Conservation (phyloP, 257 asterid species). For the Petunia secreta region DNA sequence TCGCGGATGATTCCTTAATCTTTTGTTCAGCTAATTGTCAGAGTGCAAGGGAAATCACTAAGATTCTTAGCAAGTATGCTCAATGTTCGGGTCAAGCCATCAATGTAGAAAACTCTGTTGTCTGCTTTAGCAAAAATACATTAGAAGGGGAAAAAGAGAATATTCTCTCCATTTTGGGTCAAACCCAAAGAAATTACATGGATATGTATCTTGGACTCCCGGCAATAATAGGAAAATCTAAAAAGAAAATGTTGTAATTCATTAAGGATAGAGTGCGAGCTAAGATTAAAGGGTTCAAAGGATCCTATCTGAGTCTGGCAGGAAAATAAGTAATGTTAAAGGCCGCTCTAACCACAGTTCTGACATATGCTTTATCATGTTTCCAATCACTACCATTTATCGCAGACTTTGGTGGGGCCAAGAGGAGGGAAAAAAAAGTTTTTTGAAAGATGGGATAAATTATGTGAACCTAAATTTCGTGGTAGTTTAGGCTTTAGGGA, state of each 20-base stretch:
- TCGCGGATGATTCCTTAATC: too few species aligned
- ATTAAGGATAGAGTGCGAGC: not conserved
- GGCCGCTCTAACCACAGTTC: not conserved
- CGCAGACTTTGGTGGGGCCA: not conserved
- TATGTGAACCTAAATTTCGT: not conserved
- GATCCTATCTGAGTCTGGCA: not conserved
- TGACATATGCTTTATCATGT: not conserved
- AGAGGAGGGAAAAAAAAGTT: not conserved
- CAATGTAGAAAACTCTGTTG: not conserved
- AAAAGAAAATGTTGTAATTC: not conserved
- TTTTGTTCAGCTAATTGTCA: not conserved
- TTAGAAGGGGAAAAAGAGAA: not conserved
- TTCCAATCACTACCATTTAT: not conserved
- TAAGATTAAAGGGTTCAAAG: not conserved
- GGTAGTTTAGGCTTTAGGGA: slow-evolving; percentile 22
- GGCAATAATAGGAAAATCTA: not conserved
- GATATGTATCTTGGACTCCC: not conserved
- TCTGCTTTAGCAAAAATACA: not conserved
- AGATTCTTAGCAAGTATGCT: not conserved
- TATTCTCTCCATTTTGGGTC: not conserved
- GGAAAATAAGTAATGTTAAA: not conserved
- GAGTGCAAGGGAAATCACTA: not conserved
- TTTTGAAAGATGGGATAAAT: not conserved
- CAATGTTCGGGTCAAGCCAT: not conserved
- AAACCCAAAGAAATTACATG: not conserved